Evolutionary conservation across 805 yeast species (phyloP), one percentile per base, ranked within the genome.

Genomic region (Cyberlindnera lachancei): DNA sequence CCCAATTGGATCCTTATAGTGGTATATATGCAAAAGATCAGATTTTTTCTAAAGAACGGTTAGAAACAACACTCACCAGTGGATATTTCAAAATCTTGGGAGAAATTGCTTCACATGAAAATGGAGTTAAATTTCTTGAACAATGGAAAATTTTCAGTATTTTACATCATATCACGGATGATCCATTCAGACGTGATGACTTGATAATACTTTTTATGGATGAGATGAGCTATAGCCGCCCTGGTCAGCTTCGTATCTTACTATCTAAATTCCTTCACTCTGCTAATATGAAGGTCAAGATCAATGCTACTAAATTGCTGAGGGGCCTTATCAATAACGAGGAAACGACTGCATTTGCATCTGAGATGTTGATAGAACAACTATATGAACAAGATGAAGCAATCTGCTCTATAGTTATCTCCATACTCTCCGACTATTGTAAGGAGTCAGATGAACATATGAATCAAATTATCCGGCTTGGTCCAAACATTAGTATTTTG

Each of bases 131-230:
- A 27, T 63, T 90, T 44, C 52, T 92, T 36, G 81, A 76, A 31
- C 76, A 82, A 40, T 84, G 95, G 92, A 81, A 87, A 45, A 68
- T 90, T 37, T 84, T 85, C 56, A 87, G 79, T 36, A 76, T 84
- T 57, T 63, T 87, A 32, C 79, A 81, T 45, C 84, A 84, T 45
- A 70, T 87, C 33, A 65, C 82, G 13, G 68, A 68, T 38, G 68
- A 68, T 23, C 60, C 68, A 5, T 64, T 71, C 10, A 53, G 64
- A 23, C 61, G 82, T 20, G 75, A 77, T 31, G 77, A 73, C 42
- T 57, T 85, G 26, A 59, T 82, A 10, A 56, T 69, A 19, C 48
- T 72, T 6, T 64, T 84, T 9, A 60, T 90, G 33, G 69, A 71
- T 22, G 74, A 75, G 31, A 58, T 88, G 52, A 79, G 79, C 41